Conservation (phyloP, 768 basidiomycete genomes). For the Calocybe gangraenosa region DNA sequence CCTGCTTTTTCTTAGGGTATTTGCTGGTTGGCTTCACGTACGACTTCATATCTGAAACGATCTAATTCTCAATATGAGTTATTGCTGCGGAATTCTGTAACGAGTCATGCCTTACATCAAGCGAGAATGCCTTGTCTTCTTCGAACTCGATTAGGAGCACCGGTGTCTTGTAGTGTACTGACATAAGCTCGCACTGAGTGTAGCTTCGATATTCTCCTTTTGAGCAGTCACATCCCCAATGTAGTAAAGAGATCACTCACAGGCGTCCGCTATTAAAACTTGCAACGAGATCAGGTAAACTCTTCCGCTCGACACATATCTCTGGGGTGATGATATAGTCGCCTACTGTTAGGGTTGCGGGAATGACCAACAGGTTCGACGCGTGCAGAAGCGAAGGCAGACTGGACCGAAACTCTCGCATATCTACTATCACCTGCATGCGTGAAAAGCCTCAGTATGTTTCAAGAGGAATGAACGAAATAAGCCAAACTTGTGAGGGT, state of each 20-base stretch:
- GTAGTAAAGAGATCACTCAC: constrained; percentile 48
- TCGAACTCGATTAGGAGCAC: constrained; percentile 95
- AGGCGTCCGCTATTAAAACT: constrained; percentile 93
- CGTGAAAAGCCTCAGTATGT: neutral
- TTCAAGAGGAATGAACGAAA: neutral
- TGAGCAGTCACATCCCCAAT: neutral
- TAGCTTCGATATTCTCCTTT: constrained; percentile 49
- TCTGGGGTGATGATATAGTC: constrained; percentile 96
- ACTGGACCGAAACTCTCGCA: constrained; percentile 94
- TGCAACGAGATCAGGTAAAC: constrained; percentile 84
- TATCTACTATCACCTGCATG: constrained; percentile 88
- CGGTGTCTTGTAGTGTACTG: constrained; percentile 91
- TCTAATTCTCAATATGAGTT: constrained; percentile 28
- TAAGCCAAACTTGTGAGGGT: constrained; percentile 50
- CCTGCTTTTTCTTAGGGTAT: constrained; percentile 48
- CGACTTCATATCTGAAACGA: constrained; percentile 61
- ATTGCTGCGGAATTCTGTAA: neutral
- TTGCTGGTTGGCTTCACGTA: constrained; percentile 59
- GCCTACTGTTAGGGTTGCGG: constrained; percentile 89
- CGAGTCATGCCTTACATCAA: constrained; percentile 53
- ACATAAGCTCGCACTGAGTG: constrained; percentile 97
- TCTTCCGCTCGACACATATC: constrained; percentile 95
- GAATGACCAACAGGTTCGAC: constrained; percentile 73
- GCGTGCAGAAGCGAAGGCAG: constrained; percentile 89
- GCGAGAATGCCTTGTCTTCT: constrained; percentile 91